Base-by-base conservation (phyloP, 306 rosid genomes). In the Carpinus fangiana region DNA sequence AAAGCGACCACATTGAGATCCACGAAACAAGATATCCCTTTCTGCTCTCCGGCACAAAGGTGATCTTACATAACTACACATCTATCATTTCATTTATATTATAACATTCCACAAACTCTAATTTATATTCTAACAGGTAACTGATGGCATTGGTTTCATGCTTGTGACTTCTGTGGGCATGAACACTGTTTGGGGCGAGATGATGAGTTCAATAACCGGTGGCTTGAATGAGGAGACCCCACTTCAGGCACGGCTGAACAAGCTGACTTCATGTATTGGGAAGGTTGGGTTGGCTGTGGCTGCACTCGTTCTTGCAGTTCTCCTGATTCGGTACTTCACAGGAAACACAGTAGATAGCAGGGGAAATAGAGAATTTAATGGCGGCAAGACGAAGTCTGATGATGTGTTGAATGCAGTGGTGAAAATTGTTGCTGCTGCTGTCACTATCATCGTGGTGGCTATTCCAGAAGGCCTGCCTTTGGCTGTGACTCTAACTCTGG, bases 391-490 rank as follows among this genome's bases (percentile, higher is more conserved):
- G 12, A 73, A 70, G 51, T 43, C 73, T 47, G 38, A 43, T 14
- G 69, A 65, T 21, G 56, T 73, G 17, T 65, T 73, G 74, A 52
- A 79, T 73, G 73, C 78, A 2, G 70, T 79, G 18, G 26, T 64
- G 7, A 55, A 45, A 34, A 79, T 73, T 41, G 67, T 73, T 43
- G 51, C 74, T 12, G 78, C 67, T 0, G 78, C 73, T 5, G 60
- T 73, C 12, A 73, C 78, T 0, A 79, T 79, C 14, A 65, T 79
- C 3, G 78, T 79, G 23, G 83, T 73, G 68, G 78, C 82, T 17
- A 79, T 79, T 36, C 82, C 82, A 0, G 77, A 73, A 73, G 82
- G 82, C 43, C 73, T 80, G 69, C 83, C 75, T 52, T 50, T 73
- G 0, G 83, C 79, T 38, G 76, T 80, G 57, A 80, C 76, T 57